Evolutionary conservation across 176 grass and related monocot species (phyloP), one percentile per base, ranked within the genome.

Genomic region (Pontederia paniculata): DNA sequence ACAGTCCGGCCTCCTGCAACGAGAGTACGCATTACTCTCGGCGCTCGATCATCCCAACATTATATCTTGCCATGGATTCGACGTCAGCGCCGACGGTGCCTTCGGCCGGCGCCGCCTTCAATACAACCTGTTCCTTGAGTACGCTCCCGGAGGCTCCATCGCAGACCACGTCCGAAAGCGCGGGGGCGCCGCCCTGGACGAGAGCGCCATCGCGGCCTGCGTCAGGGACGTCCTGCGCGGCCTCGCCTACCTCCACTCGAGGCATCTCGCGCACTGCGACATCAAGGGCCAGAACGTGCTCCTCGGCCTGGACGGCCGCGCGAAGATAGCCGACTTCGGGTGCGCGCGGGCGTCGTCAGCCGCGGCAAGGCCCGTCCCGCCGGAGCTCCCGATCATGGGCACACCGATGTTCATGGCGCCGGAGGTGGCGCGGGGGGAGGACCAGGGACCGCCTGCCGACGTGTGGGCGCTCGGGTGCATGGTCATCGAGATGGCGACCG

Each of bases 401-500:
- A 63, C 60, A 11, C 60, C 60, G 10, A 48, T 48, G 20, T 63
- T 48, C 60, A 63, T 63, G 60, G 44, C 60, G 5, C 60, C 60
- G 10, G 60, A 63, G 60, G 60, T 42, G 41, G 44, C 60, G 20
- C 60, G 60, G 12, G 60, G 60, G 2, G 60, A 63, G 44, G 60
- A 63, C 44, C 60, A 63, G 44, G 44, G 60, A 1, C 44, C 60
- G 17, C 42, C 60, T 10, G 60, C 60, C 12, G 60, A 63, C 19
- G 18, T 63, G 14, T 63, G 60, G 60, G 60, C 60, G 18, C 44
- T 63, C 44, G 60, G 60, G 43, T 63, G 60, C 44, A 63, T 45
- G 19, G 44, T 63, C 7, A 7, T 63, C 44, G 60, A 63, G 15
- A 63, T 63, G 60, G 60, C 60, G 20, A 48, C 44, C 11, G 60